These are phyloP conservation scores for Xylariaceae sp. DNA, from an alignment of 2,329 filamentous ascomycete species.

Conservation along the genomic window DNA sequence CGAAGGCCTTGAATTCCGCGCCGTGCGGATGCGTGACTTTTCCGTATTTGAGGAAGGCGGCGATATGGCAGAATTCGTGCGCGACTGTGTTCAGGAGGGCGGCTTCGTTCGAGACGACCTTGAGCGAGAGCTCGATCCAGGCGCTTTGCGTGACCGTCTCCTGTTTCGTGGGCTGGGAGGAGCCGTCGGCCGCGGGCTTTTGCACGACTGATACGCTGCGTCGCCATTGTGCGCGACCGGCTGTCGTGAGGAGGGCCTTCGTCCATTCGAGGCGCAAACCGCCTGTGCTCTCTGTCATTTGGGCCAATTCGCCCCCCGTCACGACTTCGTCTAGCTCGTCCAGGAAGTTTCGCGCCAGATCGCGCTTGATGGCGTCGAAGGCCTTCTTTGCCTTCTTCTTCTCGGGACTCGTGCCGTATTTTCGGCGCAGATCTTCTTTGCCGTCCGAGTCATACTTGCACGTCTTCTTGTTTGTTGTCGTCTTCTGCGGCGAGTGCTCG, in stretches of 20 bases:
- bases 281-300: constrained; percentile 58
- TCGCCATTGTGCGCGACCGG: constrained; percentile 69
- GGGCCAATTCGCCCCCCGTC: constrained; percentile 53
- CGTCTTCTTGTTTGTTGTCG: constrained; percentile 9
- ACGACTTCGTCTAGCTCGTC: constrained; percentile 62
- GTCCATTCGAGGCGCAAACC: constrained; percentile 69
- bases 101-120: constrained; percentile 73
- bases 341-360: constrained; percentile 60
- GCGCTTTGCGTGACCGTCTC: constrained; percentile 51
- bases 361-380: constrained; percentile 59
- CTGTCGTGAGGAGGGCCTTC: constrained; percentile 74
- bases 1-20: constrained; percentile 76
- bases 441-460: constrained; percentile 2
- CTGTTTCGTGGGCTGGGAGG: not conserved
- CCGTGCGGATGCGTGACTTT: constrained; percentile 76
- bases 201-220: constrained; percentile 45
- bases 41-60: constrained; percentile 81
- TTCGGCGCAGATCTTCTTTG: constrained; percentile 26
- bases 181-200: constrained; percentile 16
- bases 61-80: constrained; percentile 93
- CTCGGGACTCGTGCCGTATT: constrained; percentile 32
- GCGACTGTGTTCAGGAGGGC: constrained; percentile 86
- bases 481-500: constrained; percentile 31
- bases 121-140: constrained; percentile 80
- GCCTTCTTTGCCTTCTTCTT: constrained; percentile 47